These are phyloP conservation scores for Cocos nucifera DNA, from an alignment of 176 grass and related monocot species.

Conservation along the genomic window DNA sequence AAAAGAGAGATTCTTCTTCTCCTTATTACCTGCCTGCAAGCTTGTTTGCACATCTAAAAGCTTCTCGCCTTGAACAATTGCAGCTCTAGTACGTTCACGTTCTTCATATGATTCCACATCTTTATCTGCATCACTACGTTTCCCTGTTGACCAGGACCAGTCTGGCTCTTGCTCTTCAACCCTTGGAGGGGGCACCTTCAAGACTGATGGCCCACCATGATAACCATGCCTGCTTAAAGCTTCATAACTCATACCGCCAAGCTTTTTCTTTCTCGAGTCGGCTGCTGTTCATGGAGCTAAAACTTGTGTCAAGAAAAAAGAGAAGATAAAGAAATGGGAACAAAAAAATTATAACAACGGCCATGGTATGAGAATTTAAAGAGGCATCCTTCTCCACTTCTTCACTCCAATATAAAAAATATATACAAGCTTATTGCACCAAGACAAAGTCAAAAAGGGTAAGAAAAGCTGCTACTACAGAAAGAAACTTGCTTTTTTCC, in stretches of 20 bases:
- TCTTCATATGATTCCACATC: constrained; percentile 53
- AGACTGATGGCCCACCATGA: constrained; percentile 59
- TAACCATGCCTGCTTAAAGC: constrained; percentile 88
- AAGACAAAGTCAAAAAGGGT: too few relatives aligned
- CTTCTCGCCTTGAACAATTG: constrained; percentile 49
- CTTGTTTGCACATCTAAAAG: constrained; percentile 34
- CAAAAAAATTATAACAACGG: too few relatives aligned
- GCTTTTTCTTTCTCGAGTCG: constrained; percentile 62
- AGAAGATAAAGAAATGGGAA: too few relatives aligned
- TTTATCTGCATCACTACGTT: constrained; percentile 35
- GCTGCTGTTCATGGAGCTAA: constrained; percentile 47
- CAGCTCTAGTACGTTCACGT: constrained; percentile 42
- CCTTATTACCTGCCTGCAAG: constrained; percentile 14
- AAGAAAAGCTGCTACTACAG: too few relatives aligned
- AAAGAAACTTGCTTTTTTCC: neutral
- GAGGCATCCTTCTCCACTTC: too few relatives aligned
- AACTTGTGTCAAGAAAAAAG: constrained; percentile 20
- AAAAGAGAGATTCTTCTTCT: constrained; percentile 53
- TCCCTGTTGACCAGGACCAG: constrained; percentile 90
- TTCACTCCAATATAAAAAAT: too few relatives aligned
- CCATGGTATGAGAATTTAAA: too few relatives aligned
- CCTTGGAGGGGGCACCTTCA: constrained; percentile 58
- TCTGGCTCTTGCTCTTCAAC: constrained; percentile 39
- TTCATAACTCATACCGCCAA: constrained; percentile 54
- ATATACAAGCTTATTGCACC: too few relatives aligned